A percentile compares a stretch with the other conserved stretches of the same genome.
Evolutionary conservation across 805 yeast species (phyloP).

Genomic region (Nakazawaea holstii): DNA sequence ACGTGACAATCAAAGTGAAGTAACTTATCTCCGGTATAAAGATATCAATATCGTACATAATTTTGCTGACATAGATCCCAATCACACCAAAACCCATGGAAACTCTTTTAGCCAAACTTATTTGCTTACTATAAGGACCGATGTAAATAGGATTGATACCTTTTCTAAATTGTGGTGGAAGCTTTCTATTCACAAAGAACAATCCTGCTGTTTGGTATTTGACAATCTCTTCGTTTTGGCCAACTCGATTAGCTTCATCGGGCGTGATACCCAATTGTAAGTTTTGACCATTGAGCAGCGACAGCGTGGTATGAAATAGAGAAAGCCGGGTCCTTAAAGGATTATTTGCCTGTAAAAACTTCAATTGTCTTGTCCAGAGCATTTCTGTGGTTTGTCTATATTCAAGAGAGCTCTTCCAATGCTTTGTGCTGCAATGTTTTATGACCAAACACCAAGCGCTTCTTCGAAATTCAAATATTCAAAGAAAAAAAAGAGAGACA

Average conservation of each 20-base stretch:
- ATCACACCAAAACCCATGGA: slow-evolving; percentile 55
- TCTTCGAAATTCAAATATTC: no score
- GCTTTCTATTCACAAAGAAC: slow-evolving; percentile 21
- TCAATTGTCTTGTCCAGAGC: no score
- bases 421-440: no score
- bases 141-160: slow-evolving; percentile 60
- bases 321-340: background rate
- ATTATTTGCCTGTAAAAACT: no score
- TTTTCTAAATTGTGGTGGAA: slow-evolving; percentile 47
- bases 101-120: slow-evolving; percentile 57
- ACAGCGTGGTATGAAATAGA: background rate
- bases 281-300: slow-evolving; percentile 14
- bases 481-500: no score
- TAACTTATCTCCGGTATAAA: slow-evolving; percentile 44
- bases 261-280: slow-evolving; percentile 4
- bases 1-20: slow-evolving; percentile 33
- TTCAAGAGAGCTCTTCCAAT: no score
- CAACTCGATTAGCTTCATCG: slow-evolving; percentile 2
- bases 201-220: slow-evolving; percentile 25
- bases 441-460: no score
- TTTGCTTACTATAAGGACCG: slow-evolving; percentile 57
- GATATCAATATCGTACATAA: slow-evolving; percentile 48
- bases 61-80: slow-evolving; percentile 59
- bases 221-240: slow-evolving; percentile 12
- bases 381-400: no score